phyloP scores from a whole-genome alignment of 2,329 filamentous ascomycete species.

The Nemania abortiva region DNA sequence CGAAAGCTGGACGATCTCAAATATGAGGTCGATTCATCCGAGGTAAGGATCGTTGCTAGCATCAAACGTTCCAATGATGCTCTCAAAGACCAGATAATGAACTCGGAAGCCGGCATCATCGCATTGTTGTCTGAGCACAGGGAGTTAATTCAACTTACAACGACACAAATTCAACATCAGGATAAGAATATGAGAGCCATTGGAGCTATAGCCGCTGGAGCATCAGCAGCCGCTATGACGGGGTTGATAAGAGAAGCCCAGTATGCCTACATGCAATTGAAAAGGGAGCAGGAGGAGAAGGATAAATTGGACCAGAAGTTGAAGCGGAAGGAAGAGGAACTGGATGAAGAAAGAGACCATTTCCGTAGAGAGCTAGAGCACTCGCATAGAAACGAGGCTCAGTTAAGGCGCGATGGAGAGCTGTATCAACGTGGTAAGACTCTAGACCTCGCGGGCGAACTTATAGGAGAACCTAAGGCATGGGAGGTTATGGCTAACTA shows the following conservation, averaged over 20 bases:
- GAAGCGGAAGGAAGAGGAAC: no score
- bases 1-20: not conserved
- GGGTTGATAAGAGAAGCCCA: slow-evolving; percentile 1
- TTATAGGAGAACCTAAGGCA: not conserved
- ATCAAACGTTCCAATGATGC: not conserved
- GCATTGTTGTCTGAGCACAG: not conserved
- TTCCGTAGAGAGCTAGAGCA: no score
- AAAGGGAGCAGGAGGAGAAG: no score
- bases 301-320: no score
- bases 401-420: not conserved
- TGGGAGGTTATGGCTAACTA: not conserved
- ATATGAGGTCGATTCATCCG: not conserved
- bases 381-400: no score
- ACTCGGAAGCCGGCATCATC: not conserved
- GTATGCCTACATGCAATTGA: no score
- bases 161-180: not conserved
- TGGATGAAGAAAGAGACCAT: no score
- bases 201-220: not conserved
- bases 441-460: not conserved
- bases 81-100: not conserved
- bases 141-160: not conserved
- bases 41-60: not conserved
- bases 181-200: not conserved
- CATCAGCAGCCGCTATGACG: not conserved
- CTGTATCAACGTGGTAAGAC: not conserved